Conservation (phyloP, 1,284 basidiomycete species). For the Trichosporon inkin region DNA sequence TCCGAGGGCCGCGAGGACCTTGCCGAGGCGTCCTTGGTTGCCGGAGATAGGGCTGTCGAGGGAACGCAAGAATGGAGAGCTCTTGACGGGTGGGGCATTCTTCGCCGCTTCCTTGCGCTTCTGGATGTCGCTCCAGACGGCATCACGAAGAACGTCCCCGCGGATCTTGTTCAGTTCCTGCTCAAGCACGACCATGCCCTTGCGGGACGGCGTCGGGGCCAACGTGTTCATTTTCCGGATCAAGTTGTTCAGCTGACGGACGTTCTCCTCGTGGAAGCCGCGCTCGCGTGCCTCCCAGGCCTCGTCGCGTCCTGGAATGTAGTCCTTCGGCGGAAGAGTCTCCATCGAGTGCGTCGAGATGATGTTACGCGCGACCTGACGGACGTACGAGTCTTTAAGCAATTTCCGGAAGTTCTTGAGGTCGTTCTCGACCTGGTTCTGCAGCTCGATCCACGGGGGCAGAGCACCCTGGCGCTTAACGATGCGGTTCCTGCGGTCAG, state of each 20-base stretch:
- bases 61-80: not conserved
- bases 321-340: conserved; percentile 49
- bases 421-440: conserved; percentile 61
- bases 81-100: not conserved
- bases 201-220: conserved; percentile 68
- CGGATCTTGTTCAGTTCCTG: conserved; percentile 61
- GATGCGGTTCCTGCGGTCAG: conserved; percentile 63
- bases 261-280: conserved; percentile 65
- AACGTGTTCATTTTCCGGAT: conserved; percentile 73
- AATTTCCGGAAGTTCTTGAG: conserved; percentile 62
- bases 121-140: conserved; percentile 41
- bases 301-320: conserved; percentile 59
- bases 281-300: conserved; percentile 70
- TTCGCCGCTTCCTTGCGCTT: conserved; percentile 14
- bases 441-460: conserved; percentile 88
- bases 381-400: conserved; percentile 54
- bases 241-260: conserved; percentile 67
- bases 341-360: conserved; percentile 52
- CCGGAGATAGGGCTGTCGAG: not conserved
- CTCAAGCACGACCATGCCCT: conserved; percentile 58
- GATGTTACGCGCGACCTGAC: conserved; percentile 59
- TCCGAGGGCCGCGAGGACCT: not conserved
- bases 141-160: conserved; percentile 50
- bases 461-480: conserved; percentile 76
- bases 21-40: not conserved